phyloP scores from a whole-genome alignment of 768 basidiomycete genomes.

The Lactarius sp. region DNA sequence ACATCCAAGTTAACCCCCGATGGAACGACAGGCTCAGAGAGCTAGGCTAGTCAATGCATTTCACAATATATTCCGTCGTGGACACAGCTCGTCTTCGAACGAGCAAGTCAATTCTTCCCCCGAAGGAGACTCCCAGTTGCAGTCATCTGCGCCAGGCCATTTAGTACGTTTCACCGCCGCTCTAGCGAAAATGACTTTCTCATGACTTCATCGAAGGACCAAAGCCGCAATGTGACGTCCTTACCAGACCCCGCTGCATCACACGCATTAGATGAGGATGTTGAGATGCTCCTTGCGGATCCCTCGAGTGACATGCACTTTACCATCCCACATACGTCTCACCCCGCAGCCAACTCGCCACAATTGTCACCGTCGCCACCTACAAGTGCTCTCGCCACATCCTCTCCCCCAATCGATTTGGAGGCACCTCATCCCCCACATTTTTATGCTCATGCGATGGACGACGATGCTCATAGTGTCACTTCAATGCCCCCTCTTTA shows the following conservation, averaged over 20 bases:
- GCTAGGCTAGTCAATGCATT: slow-evolving; percentile 4
- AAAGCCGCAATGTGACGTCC: not conserved
- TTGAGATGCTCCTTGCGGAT: slow-evolving; percentile 8
- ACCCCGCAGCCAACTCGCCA: not conserved
- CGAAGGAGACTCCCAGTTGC: not conserved
- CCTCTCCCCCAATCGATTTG: not conserved
- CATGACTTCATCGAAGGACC: slow-evolving; percentile 8
- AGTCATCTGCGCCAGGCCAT: not conserved
- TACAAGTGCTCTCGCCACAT: not conserved
- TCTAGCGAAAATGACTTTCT: slow-evolving; percentile 7
- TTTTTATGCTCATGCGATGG: not conserved
- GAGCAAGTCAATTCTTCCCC: not conserved
- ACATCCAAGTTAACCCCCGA: not conserved
- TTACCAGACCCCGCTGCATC: not conserved
- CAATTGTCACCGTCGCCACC: slow-evolving; percentile 7
- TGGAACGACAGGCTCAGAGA: slow-evolving; percentile 13
- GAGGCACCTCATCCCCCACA: not conserved
- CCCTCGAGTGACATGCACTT: not conserved
- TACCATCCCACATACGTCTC: not conserved
- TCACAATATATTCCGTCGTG: slow-evolving; percentile 13
- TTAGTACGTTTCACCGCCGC: slow-evolving; percentile 1
- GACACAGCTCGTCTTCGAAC: slow-evolving; percentile 4
- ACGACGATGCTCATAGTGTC: slow-evolving; percentile 19
- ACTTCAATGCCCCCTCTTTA: slow-evolving; percentile 21
- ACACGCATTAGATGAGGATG: slow-evolving; percentile 6